These are phyloP conservation scores for Geosiphon pyriformis DNA, from an alignment of 192 early-diverging fungal species.

Conservation along the genomic window DNA sequence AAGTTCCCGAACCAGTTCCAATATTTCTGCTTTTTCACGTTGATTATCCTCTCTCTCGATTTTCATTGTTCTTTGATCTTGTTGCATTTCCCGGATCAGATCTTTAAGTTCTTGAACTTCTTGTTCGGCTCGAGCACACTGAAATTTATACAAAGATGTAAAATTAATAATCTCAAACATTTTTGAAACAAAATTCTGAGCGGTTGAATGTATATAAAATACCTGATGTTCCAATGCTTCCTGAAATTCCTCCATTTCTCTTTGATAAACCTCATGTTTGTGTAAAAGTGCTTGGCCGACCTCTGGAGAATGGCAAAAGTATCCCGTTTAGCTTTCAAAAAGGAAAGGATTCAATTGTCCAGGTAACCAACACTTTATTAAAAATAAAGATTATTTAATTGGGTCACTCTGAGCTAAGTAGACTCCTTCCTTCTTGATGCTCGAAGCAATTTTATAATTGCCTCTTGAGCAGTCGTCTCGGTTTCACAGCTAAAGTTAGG, in stretches of 20 bases:
- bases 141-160: no score
- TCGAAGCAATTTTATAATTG: no score
- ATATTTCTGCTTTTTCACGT: background rate
- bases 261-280: slow-evolving; percentile 34
- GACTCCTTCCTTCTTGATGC: background rate
- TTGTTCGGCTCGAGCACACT: slow-evolving; percentile 13
- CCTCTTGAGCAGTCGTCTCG: no score
- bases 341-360: background rate
- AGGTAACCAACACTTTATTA: background rate
- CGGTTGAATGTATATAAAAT: background rate
- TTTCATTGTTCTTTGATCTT: background rate
- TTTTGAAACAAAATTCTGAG: background rate
- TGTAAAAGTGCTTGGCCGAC: slow-evolving; percentile 40
- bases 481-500: no score
- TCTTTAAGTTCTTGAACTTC: slow-evolving; percentile 10
- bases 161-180: background rate
- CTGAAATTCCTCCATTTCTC: slow-evolving; percentile 27
- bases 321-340: background rate
- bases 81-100: slow-evolving; percentile 1
- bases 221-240: slow-evolving; percentile 34
- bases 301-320: slow-evolving; percentile 29
- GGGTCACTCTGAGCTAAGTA: background rate
- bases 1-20: slow-evolving; percentile 4
- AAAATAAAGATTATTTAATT: background rate
- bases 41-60: slow-evolving; percentile 8